Conservation (phyloP, 495 filamentous ascomycete species). For the Penicillium pancosmium region DNA sequence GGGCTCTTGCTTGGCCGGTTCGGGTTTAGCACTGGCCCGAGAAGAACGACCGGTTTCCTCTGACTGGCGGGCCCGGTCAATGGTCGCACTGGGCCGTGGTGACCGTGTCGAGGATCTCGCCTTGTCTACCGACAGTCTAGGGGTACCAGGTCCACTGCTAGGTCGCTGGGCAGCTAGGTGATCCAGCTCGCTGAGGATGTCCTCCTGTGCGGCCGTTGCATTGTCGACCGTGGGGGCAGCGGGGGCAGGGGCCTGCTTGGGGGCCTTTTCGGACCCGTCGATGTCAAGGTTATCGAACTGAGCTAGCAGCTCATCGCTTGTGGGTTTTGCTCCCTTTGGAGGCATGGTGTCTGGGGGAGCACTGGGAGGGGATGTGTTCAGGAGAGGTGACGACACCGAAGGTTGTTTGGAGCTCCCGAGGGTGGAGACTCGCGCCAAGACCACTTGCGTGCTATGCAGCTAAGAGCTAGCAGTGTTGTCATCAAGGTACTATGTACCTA, state of each 20-base stretch:
- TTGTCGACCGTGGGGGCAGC: conserved; percentile 31
- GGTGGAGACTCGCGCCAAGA: conserved; percentile 35
- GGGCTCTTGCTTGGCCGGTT: conserved; percentile 37
- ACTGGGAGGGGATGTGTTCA: conserved; percentile 19
- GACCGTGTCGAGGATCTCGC: conserved; percentile 51
- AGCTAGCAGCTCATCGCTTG: conserved; percentile 80
- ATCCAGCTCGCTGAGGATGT: conserved; percentile 85
- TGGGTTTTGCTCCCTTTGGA: conserved; percentile 57
- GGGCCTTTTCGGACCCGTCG: conserved; percentile 40
- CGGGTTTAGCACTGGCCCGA: conserved; percentile 56
- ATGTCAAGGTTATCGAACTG: conserved; percentile 76
- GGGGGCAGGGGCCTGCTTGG: conserved; percentile 45
- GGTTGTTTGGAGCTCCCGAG: conserved; percentile 28
- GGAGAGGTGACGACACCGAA: conserved; percentile 38
- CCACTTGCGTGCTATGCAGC: conserved; percentile 6
- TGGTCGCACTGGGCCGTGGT: conserved; percentile 60
- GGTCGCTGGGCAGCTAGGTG: conserved; percentile 70
- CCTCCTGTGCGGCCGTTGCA: conserved; percentile 54
- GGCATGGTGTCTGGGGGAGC: conserved; percentile 35
- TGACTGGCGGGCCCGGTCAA: conserved; percentile 67
- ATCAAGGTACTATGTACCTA: no score
- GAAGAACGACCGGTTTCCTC: conserved; percentile 73
- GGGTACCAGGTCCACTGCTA: conserved; percentile 77
- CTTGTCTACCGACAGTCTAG: conserved; percentile 66
- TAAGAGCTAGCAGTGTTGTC: neutral